phyloP scores from a whole-genome alignment of 1,139 yeast genomes.

The Citeromyces siamensis region DNA sequence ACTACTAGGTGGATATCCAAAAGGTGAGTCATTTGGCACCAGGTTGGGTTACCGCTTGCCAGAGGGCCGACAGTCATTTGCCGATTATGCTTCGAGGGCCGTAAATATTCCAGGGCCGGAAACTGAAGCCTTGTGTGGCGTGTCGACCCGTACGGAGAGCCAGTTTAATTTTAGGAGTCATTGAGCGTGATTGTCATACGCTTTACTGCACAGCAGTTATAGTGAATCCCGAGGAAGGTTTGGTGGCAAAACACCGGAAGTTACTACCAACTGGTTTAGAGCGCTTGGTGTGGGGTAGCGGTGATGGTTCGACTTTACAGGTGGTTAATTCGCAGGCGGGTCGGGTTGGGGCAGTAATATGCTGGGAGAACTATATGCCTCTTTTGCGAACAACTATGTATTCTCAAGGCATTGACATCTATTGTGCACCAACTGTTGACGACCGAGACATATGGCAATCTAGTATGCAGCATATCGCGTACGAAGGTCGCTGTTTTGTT shows the following conservation, averaged over 20 bases:
- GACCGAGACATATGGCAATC: conserved; percentile 24
- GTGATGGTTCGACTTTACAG: conserved; percentile 27
- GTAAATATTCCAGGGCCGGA: conserved; percentile 22
- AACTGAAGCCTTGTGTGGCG: conserved; percentile 14
- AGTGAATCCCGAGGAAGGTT: conserved; percentile 21
- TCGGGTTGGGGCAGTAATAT: conserved; percentile 26
- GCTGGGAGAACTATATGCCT: conserved; percentile 29
- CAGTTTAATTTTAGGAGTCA: conserved; percentile 20
- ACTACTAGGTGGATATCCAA: conserved; percentile 27
- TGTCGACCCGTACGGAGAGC: conserved; percentile 18
- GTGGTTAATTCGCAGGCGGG: conserved; percentile 21
- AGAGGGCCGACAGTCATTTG: conserved; percentile 24
- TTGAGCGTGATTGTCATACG: conserved; percentile 23
- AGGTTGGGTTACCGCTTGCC: conserved; percentile 25
- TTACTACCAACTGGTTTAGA: conserved; percentile 27
- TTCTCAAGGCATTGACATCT: conserved; percentile 24
- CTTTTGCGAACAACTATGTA: conserved; percentile 24
- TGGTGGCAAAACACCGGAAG: conserved; percentile 26
- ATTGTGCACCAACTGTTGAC: conserved; percentile 30
- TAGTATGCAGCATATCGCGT: conserved; percentile 22
- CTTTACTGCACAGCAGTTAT: conserved; percentile 23
- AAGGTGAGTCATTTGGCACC: conserved; percentile 25
- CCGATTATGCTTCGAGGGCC: conserved; percentile 19
- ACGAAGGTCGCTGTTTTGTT: conserved; percentile 22
- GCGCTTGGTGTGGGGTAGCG: conserved; percentile 27